phyloP scores from a whole-genome alignment of 257 asterid species.

The Nicotiana otophora region DNA sequence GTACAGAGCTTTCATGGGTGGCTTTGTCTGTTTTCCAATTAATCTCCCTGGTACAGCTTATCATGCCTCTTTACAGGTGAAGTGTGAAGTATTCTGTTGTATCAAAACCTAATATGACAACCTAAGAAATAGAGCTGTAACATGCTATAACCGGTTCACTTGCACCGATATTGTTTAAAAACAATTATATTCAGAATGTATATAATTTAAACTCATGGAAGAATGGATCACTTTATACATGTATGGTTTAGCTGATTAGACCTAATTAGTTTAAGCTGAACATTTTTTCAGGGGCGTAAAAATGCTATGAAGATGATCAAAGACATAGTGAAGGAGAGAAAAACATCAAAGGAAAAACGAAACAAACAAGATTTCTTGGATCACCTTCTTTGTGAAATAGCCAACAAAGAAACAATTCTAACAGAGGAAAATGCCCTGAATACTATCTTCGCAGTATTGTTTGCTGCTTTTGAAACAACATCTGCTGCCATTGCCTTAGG shows the following conservation, averaged over 20 bases:
- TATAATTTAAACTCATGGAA: too few species aligned
- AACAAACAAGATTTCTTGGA: background rate
- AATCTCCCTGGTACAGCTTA: background rate
- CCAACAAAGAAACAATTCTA: background rate
- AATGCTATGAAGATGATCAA: background rate
- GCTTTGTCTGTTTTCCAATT: background rate
- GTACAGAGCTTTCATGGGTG: background rate
- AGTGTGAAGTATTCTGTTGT: background rate
- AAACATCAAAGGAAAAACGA: background rate
- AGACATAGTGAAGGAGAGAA: background rate
- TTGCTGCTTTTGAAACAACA: background rate
- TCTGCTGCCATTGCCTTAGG: background rate
- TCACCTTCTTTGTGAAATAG: background rate
- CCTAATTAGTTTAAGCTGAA: background rate
- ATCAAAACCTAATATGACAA: too few species aligned
- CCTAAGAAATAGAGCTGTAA: too few species aligned
- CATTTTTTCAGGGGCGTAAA: background rate
- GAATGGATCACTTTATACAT: too few species aligned
- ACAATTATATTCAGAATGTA: too few species aligned
- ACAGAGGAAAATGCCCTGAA: background rate
- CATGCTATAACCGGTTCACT: too few species aligned
- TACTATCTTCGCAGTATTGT: background rate
- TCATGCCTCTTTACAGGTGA: conserved; percentile 1
- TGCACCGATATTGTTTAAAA: too few species aligned
- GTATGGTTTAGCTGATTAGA: too few species aligned